These are phyloP conservation scores for Globisporangium yorkense DNA, from an alignment of 352 stramenopile species.

Conservation along the genomic window DNA sequence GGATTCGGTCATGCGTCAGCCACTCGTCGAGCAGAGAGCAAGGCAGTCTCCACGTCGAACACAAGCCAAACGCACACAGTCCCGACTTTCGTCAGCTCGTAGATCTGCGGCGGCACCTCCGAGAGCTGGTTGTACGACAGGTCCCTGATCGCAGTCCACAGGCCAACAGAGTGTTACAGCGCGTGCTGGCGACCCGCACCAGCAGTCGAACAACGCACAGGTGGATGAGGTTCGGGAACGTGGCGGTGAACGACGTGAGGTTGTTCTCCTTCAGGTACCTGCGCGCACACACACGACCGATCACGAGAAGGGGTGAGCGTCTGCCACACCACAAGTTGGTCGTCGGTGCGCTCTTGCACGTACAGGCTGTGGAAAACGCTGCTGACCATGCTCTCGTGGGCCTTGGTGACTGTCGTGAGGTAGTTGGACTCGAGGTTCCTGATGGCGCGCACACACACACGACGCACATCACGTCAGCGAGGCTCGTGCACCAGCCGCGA, in stretches of 20 bases:
- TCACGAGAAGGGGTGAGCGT: background rate
- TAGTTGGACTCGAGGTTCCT: slow-evolving; percentile 12
- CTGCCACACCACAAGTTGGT: no score
- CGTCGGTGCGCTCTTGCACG: background rate
- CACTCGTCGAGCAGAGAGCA: background rate
- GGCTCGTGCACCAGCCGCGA: no score
- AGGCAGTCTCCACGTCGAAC: background rate
- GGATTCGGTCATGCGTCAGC: no score
- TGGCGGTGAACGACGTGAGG: slow-evolving; percentile 32
- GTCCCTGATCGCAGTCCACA: slow-evolving; percentile 20
- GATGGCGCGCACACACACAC: background rate
- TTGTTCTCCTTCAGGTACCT: slow-evolving; percentile 48
- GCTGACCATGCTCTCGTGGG: slow-evolving; percentile 1
- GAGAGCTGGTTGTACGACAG: slow-evolving; percentile 47
- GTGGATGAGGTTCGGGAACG: slow-evolving; percentile 35
- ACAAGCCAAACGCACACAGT: background rate
- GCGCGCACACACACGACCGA: background rate
- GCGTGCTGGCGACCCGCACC: no score
- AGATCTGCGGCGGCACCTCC: slow-evolving; percentile 39
- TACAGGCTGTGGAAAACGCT: background rate
- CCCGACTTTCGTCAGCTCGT: slow-evolving; percentile 10
- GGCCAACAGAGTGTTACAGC: no score
- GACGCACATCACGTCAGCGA: background rate
- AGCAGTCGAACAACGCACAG: slow-evolving; percentile 24
- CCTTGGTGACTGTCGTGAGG: slow-evolving; percentile 1